Base-by-base conservation (phyloP, 495 filamentous ascomycete species). In the Penicillium pulvis region DNA sequence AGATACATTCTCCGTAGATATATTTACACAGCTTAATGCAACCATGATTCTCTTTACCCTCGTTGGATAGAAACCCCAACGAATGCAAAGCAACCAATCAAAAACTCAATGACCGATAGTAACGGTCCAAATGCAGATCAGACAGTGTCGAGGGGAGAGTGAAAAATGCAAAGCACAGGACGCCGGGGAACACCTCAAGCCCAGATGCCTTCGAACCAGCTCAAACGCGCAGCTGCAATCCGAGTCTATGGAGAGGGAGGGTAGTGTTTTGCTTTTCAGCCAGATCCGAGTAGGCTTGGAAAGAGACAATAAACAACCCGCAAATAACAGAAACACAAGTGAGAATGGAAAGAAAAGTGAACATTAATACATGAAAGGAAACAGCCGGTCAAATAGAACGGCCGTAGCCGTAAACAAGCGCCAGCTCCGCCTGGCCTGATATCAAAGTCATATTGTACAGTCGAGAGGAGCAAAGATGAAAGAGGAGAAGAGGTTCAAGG, bases 401-500 rank as follows among this genome's bases (percentile, higher is more conserved):
- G 58, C 64, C 63, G 70, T 67, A 66, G 62, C 61, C 57, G 57
- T 59, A 65, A 59, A 61, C 51, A 71, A 69, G 66, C 57, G 70
- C 74, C 73, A 67, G 60, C 57, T 73, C 74, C 66, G 64, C 66
- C 70, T 72, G 66, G 63, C 67, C 65, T 71, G 64, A 71, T 74
- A 72, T 72, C 57, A 56, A 65, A 71, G 65, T 69, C 58, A 68
- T 78, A 75, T 75, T 70, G 71, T 78, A 78, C 74, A 78, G 62
- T 76, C 50, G 60, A 61, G 63, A 55, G 53, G 44, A 41, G 50
- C 28, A 52, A 58, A 50, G 51, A 31, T 42, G 45, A 47, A 57
- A 57, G 49, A 47, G 36, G 39, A 45, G 20, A 63, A 45, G 36
- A 46, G 48, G 46, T 47, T 16, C 24, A 49, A 39, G 51, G 42